Base-by-base conservation (phyloP, 805 yeast genomes). In the Starmerella apis region DNA sequence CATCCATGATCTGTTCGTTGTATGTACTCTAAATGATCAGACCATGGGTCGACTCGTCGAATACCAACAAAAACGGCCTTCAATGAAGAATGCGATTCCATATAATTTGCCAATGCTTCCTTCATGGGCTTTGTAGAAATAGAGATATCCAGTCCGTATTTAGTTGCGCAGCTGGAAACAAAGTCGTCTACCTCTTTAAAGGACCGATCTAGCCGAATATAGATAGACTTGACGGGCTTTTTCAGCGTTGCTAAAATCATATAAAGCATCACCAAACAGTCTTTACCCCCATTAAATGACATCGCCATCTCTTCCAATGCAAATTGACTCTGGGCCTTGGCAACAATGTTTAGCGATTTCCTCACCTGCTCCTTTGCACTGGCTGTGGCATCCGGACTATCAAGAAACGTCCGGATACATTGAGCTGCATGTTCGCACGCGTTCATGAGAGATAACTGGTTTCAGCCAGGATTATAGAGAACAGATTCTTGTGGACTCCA, bases 261-360 rank as follows among this genome's bases (percentile, higher is more conserved):
- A 14, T 86, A 70, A 49, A 92, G 72, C 82, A 90, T 79, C 28
- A 88, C 96, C 43, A 88, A 76, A 60, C 97, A 92, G 67, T 92
- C 98, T 62, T 92, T 92, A 1, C 98, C 98, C 10, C 98, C 98
- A 63, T 92, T 92, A 65, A 83, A 92, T 2, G 95, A 83, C 13
- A 92, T 71, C 0, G 96, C 82, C 13, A 66, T 54, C 39, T 64
- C 57, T 2, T 56, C 53, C 8, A 39, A 27, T 1, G 39, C n/a
- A 50, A 22, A 59, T 39, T 51, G 49, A 13, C 45, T 33, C 16
- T 64, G 48, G 3, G 66, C 67, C 30, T 64, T 59, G 38, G 55
- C 52, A 13, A 64, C 57, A 13, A 66, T 56, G 2, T 48, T 52
- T 36, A 62, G 42, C 10, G 66, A 56, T 35, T 56, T 50, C 20